phyloP scores from a whole-genome alignment of 2,329 filamentous ascomycete species.

The Exophiala mesophila region DNA sequence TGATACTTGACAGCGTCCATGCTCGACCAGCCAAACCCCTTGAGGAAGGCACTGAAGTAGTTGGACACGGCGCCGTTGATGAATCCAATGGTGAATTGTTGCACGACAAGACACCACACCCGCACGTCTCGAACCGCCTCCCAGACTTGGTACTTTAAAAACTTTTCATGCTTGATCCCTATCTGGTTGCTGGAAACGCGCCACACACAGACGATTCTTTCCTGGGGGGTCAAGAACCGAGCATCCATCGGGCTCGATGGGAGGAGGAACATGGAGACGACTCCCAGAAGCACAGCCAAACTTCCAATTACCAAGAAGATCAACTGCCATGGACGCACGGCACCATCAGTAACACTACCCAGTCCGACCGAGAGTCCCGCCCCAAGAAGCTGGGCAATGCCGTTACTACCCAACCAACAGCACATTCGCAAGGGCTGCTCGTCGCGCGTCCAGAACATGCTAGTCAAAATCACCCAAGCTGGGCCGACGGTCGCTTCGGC shows the following conservation, averaged over 20 bases:
- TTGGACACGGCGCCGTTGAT: constrained; percentile 46
- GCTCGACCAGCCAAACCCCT: constrained; percentile 2
- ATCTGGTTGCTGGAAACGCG: constrained; percentile 30
- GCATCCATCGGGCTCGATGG: constrained; percentile 35
- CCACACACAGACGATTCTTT: constrained; percentile 11
- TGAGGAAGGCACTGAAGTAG: constrained; percentile 29
- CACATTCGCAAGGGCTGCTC: constrained; percentile 57
- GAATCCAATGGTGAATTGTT: constrained; percentile 42
- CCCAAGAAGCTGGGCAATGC: constrained; percentile 52
- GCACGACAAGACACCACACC: constrained; percentile 35
- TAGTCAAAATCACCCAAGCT: constrained; percentile 56
- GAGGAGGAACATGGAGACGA: constrained; percentile 31
- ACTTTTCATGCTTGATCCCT: constrained; percentile 46
- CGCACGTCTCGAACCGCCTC: constrained; percentile 38
- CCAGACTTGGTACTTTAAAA: constrained; percentile 33
- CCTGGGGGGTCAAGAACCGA: constrained; percentile 34
- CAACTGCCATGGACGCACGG: too few species aligned
- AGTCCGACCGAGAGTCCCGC: constrained; percentile 50
- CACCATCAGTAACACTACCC: too few species aligned
- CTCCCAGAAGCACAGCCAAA: constrained; percentile 41
- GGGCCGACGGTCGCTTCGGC: constrained; percentile 58
- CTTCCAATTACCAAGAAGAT: constrained; percentile 46
- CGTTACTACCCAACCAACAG: constrained; percentile 58
- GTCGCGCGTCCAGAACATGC: constrained; percentile 53
- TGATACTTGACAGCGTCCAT: constrained; percentile 16